A percentile compares a stretch with the other conserved stretches of the same genome.
These are phyloP conservation scores for Histomonas meleagridis DNA, from an alignment of 208 protist genomes.

Conservation along the genomic window DNA sequence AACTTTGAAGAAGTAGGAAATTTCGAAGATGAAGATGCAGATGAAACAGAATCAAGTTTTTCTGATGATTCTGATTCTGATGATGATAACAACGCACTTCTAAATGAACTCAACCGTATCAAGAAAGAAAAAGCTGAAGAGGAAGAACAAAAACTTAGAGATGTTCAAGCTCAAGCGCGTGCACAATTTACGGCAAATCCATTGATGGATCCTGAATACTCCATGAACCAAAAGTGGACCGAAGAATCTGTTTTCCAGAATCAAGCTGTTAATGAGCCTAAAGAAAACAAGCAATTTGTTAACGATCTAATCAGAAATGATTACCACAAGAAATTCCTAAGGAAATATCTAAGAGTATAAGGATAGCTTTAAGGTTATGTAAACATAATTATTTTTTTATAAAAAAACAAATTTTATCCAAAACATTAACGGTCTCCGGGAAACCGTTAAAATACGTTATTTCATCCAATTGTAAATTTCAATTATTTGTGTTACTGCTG, in stretches of 20 bases:
- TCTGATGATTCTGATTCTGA: not conserved
- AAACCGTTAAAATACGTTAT: too few relatives aligned
- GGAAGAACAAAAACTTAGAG: not conserved
- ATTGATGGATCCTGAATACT: not conserved
- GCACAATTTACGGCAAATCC: conserved; percentile 15
- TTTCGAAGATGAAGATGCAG: not conserved
- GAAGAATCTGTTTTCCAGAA: conserved; percentile 22
- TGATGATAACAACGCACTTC: not conserved
- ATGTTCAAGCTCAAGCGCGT: not conserved
- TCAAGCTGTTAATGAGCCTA: not conserved
- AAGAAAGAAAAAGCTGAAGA: not conserved
- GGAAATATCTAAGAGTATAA: not conserved
- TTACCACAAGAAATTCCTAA: not conserved
- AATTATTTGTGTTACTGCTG: too few relatives aligned
- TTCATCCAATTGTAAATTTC: too few relatives aligned
- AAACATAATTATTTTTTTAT: too few relatives aligned
- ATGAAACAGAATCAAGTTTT: not conserved
- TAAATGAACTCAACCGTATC: not conserved
- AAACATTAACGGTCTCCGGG: too few relatives aligned
- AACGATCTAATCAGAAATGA: conserved; percentile 17
- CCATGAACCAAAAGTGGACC: not conserved
- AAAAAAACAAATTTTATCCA: too few relatives aligned
- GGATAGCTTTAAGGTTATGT: too few relatives aligned
- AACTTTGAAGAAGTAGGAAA: not conserved
- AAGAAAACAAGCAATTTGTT: not conserved